A percentile compares a stretch with the other conserved stretches of the same genome.
These are phyloP conservation scores for Coleophoma eucalyptorum DNA, from an alignment of 2,329 filamentous ascomycete species.

Conservation along the genomic window DNA sequence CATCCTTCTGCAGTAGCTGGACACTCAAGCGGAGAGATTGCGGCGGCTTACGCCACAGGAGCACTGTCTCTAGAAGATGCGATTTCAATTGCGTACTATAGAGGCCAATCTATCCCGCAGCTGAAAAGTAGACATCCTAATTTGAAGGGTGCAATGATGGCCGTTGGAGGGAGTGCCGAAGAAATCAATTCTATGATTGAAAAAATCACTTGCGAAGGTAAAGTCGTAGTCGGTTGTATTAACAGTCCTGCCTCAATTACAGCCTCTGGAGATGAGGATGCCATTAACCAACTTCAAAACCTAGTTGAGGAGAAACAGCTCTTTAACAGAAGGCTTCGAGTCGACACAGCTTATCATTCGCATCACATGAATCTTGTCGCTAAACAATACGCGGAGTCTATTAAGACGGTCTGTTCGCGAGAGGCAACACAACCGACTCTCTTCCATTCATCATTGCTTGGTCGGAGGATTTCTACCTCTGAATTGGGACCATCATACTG, in stretches of 20 bases:
- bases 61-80: constrained; percentile 28
- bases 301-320: constrained; percentile 20
- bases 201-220: constrained; percentile 20
- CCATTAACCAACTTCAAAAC: constrained; percentile 21
- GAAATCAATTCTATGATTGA: constrained; percentile 30
- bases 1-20: constrained; percentile 35
- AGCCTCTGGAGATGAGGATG: constrained; percentile 22
- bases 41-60: constrained; percentile 39
- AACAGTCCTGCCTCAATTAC: constrained; percentile 28
- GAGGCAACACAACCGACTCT: background rate
- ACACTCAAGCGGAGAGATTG: constrained; percentile 46
- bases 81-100: constrained; percentile 41
- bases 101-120: constrained; percentile 27
- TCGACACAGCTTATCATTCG: constrained; percentile 29
- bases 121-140: constrained; percentile 12
- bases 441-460: constrained; percentile 20
- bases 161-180: constrained; percentile 33
- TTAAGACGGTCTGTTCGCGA: constrained; percentile 8
- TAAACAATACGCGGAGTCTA: constrained; percentile 16
- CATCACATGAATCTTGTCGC: constrained; percentile 26
- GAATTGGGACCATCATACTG: constrained; percentile 37
- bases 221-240: constrained; percentile 29
- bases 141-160: constrained; percentile 48
- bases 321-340: constrained; percentile 24
- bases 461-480: constrained; percentile 12